A percentile compares a stretch with the other conserved stretches of the same genome.
Conservation (phyloP, 2,329 filamentous ascomycete species). For the Penicillium fuscoglaucum region DNA sequence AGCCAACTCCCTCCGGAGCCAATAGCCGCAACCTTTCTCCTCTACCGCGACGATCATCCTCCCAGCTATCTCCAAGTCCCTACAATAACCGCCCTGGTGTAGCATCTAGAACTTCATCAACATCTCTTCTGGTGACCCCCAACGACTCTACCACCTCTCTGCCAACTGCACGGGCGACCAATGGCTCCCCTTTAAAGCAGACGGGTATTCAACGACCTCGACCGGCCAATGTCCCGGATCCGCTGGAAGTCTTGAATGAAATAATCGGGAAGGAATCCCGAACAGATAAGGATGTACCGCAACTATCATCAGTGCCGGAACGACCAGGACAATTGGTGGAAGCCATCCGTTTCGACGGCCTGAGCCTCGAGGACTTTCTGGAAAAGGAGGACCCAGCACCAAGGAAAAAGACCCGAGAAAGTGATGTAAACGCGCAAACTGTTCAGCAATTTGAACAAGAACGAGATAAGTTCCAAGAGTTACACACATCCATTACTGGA, state of each 20-base stretch:
- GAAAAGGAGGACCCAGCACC: slow-evolving; percentile 29
- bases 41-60: slow-evolving; percentile 65
- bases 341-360: slow-evolving; percentile 74
- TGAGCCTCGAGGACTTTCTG: slow-evolving; percentile 74
- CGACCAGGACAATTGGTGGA: slow-evolving; percentile 55
- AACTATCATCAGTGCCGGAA: slow-evolving; percentile 14
- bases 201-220: slow-evolving; percentile 46
- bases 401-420: slow-evolving; percentile 29
- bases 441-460: slow-evolving; percentile 78
- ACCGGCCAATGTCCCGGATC: slow-evolving; percentile 63
- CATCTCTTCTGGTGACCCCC: slow-evolving; percentile 70
- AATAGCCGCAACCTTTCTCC: slow-evolving; percentile 68
- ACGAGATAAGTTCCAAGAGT: slow-evolving; percentile 80
- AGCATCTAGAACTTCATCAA: slow-evolving; percentile 71
- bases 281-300: slow-evolving; percentile 12
- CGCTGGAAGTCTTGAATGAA: slow-evolving; percentile 66
- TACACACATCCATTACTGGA: slow-evolving; percentile 82
- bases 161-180: slow-evolving; percentile 62
- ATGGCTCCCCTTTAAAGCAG: slow-evolving; percentile 69
- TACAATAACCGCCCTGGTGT: slow-evolving; percentile 68
- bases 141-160: slow-evolving; percentile 77
- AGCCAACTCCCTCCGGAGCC: slow-evolving; percentile 64
- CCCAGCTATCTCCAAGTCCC: slow-evolving; percentile 67
- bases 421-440: slow-evolving; percentile 56
- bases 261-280: slow-evolving; percentile 52